Percentiles rank a stretch among this genome's conserved stretches.
Evolutionary conservation across 306 rosid species (phyloP).

Genomic region (Gastrolobium bilobum): DNA sequence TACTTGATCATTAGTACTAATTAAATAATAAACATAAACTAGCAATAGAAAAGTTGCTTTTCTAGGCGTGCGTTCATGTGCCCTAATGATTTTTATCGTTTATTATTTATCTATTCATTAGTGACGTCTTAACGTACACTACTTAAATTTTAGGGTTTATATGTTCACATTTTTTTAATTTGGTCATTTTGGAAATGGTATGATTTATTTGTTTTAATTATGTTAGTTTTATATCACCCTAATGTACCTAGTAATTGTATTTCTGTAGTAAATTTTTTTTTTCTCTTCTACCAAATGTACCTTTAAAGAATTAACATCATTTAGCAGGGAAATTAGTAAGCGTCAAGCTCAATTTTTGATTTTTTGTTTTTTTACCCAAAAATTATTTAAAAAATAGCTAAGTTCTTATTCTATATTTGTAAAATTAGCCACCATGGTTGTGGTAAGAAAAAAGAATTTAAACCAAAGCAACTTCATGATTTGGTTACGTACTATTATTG

Average conservation of each 20-base stretch:
- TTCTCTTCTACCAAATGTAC: no score
- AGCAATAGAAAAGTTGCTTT: slow-evolving; percentile 14
- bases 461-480: slow-evolving; percentile 19
- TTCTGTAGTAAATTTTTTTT: no score
- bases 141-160: no score
- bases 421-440: slow-evolving; percentile 9
- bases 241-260: no score
- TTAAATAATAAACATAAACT: slow-evolving; percentile 1
- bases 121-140: neutral
- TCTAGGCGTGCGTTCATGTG: neutral
- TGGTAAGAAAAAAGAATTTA: slow-evolving; percentile 21
- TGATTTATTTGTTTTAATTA: neutral
- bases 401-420: neutral
- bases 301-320: no score
- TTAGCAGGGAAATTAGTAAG: neutral
- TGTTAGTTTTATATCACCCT: neutral
- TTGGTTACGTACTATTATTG: neutral
- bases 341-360: neutral
- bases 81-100: neutral
- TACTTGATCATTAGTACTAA: slow-evolving; percentile 19
- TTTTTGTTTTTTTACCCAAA: no score
- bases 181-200: neutral
- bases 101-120: neutral
- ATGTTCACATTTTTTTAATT: neutral
- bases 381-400: neutral